Evolutionary conservation across 768 basidiomycete genomes (phyloP), one percentile per base, ranked within the genome.

Genomic region (Rhodotorula kratochvilovae): DNA sequence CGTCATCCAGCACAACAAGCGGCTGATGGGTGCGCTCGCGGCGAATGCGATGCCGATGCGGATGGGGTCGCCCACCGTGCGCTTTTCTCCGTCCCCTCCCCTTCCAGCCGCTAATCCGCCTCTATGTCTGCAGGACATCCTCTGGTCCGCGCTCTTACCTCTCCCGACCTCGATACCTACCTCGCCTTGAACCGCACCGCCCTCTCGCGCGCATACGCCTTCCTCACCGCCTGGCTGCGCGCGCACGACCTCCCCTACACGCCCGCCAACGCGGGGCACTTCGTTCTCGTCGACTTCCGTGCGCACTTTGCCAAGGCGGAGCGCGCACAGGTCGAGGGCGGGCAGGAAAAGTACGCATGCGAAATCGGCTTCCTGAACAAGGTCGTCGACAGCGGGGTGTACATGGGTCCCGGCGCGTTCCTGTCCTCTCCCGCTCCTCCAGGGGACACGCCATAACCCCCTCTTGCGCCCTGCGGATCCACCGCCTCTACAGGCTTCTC

Each of bases 61-160:
- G 21, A 72, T 72, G 17, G 66, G 71, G 12, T 51, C 45, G 25
- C 71, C 71, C 1, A 72, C 67, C 19, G 57, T 59, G 35, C 48
- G 57, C 23, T 19, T 23, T 23, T 39, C 7, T 7, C 43, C 8
- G 23, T 21, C 19, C 45, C 16, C 36, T 29, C 45, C 25, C 16
- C 31, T 5, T 36, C 21, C 19, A 11, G 8, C 45, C 15, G 19
- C 15, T 13, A 8, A 3, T 23, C 45, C 16, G 17, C 12, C 33
- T 17, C 11, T 5, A 11, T n/a, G 10, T 29, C 15, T 19, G 25
- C 53, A 68, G 59, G 72, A 68, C 42, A 54, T 63, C 5, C 56
- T 73, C 5, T 73, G 72, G 72, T 73, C 63, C 6, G 45, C 63
- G 13, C 55, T 73, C 67, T 73, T 55, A 54, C 46, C 11, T 68